Conservation (phyloP, 2,329 filamentous ascomycete genomes). For the Colletotrichum cuscutae region DNA sequence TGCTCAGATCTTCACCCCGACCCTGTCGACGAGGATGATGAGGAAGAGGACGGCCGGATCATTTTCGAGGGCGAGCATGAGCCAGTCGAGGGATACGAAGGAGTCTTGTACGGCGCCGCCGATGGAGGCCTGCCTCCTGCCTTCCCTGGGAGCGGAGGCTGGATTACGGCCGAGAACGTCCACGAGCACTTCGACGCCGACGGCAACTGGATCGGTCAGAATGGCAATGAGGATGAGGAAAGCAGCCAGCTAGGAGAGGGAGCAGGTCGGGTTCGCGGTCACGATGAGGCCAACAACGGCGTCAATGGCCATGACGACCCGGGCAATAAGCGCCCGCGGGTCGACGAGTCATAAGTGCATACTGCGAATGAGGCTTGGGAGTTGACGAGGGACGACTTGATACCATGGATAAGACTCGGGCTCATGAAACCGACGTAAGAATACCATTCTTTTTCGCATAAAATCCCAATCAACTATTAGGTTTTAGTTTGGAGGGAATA, state of each 20-base stretch:
- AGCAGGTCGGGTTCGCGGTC: slow-evolving; percentile 66
- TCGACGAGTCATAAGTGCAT: slow-evolving; percentile 43
- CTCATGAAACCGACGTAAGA: slow-evolving; percentile 14
- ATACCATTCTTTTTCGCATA: not conserved
- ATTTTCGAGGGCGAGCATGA: slow-evolving; percentile 68
- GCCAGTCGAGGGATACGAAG: slow-evolving; percentile 66
- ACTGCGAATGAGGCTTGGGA: too few species aligned
- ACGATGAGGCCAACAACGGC: slow-evolving; percentile 63
- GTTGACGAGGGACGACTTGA: slow-evolving; percentile 25
- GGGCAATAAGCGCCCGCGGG: slow-evolving; percentile 60
- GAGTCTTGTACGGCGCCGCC: slow-evolving; percentile 60
- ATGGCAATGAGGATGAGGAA: slow-evolving; percentile 46
- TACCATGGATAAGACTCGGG: slow-evolving; percentile 19
- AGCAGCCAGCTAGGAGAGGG: slow-evolving; percentile 70
- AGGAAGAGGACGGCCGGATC: slow-evolving; percentile 65
- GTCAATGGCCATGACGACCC: slow-evolving; percentile 54
- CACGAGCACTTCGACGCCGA: slow-evolving; percentile 83
- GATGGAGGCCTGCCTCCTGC: slow-evolving; percentile 70
- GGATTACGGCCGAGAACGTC: slow-evolving; percentile 94
- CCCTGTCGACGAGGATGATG: slow-evolving; percentile 67
- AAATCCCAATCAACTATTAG: not conserved
- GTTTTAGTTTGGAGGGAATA: not conserved
- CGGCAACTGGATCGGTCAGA: slow-evolving; percentile 76
- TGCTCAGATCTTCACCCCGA: slow-evolving; percentile 84
- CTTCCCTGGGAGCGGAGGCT: slow-evolving; percentile 79